Conservation (phyloP, 177 flowering plant genomes). For the Vitis hybrid region DNA sequence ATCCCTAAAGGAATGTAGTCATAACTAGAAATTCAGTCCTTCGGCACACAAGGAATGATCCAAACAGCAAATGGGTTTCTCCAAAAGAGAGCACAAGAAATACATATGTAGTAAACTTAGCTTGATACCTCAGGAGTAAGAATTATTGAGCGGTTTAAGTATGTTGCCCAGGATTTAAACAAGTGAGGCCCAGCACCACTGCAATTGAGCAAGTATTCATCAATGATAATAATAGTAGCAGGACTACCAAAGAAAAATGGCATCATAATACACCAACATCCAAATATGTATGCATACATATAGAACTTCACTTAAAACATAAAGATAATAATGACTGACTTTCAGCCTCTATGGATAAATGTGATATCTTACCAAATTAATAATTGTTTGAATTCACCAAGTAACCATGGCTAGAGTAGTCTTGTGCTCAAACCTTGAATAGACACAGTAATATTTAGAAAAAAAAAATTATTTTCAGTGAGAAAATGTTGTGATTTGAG, state of each 20-base stretch:
- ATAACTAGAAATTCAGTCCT: no score
- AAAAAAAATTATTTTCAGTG: no score
- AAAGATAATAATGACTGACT: neutral
- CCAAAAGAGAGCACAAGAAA: neutral
- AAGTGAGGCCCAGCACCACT: conserved; percentile 98
- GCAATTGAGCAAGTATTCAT: conserved; percentile 12
- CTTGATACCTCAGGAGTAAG: conserved; percentile 89
- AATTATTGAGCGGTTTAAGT: conserved; percentile 81
- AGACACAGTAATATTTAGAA: no score
- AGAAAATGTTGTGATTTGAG: no score
- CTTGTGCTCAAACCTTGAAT: no score
- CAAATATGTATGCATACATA: neutral
- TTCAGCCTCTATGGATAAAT: no score
- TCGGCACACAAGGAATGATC: no score
- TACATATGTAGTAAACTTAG: neutral
- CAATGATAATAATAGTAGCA: neutral
- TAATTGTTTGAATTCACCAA: no score
- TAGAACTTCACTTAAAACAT: neutral
- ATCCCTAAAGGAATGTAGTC: no score
- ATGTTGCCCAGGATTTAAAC: conserved; percentile 87
- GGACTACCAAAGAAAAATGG: neutral
- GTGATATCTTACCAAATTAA: no score
- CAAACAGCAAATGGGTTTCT: neutral
- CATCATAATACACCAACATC: neutral
- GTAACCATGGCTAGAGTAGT: no score